A percentile compares a stretch with the other conserved stretches of the same genome.
These are phyloP conservation scores for Lipomyces spencermartinsiae DNA, from an alignment of 805 yeast genomes.

Conservation along the genomic window DNA sequence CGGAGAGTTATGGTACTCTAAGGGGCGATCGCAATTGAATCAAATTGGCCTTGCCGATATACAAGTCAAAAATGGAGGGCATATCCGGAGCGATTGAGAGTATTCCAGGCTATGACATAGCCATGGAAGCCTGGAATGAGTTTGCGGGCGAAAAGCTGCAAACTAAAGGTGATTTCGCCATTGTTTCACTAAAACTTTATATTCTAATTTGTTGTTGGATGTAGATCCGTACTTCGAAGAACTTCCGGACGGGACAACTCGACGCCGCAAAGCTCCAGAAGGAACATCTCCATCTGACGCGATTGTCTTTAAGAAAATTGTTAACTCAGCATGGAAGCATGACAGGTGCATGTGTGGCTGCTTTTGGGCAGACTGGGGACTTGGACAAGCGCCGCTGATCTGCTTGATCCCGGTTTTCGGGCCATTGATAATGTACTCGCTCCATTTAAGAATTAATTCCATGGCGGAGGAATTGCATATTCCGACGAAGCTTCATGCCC, in stretches of 20 bases:
- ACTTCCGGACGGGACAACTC: constrained; percentile 57
- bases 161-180: constrained; percentile 49
- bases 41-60: background rate
- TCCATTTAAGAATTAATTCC: constrained; percentile 71
- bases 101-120: constrained; percentile 65
- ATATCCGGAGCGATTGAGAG: constrained; percentile 51
- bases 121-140: constrained; percentile 66
- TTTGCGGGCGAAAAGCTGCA: constrained; percentile 69
- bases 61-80: constrained; percentile 42
- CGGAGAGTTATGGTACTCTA: background rate
- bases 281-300: constrained; percentile 64
- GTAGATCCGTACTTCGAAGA: constrained; percentile 53
- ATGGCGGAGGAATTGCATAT: constrained; percentile 65
- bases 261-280: constrained; percentile 65
- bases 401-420: constrained; percentile 82
- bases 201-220: background rate
- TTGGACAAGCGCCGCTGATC: constrained; percentile 42
- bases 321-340: constrained; percentile 81
- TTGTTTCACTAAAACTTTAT: background rate
- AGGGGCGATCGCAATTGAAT: background rate
- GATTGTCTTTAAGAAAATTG: constrained; percentile 74
- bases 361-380: constrained; percentile 51
- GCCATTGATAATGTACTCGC: constrained; percentile 76
- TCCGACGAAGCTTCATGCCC: constrained; percentile 65
- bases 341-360: constrained; percentile 85